A percentile compares a stretch with the other conserved stretches of the same genome.
Conservation (phyloP, 2,329 filamentous ascomycete species). For the Exophiala viscosa region DNA sequence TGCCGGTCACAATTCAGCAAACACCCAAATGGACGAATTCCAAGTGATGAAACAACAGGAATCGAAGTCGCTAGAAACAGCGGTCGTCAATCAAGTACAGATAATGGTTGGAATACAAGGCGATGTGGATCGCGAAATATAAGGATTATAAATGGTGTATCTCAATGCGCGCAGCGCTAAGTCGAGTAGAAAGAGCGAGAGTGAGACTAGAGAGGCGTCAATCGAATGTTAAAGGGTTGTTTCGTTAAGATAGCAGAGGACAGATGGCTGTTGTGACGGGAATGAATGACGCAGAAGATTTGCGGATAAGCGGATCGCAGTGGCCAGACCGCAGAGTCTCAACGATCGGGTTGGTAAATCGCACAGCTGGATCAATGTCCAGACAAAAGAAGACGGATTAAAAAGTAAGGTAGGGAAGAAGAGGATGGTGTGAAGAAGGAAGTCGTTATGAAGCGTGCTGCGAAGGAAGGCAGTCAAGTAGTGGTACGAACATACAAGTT, state of each 20-base stretch:
- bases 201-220: conserved; percentile 7
- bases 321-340: conserved; percentile 4
- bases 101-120: neutral
- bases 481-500: conserved; percentile 12
- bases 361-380: neutral
- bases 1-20: neutral
- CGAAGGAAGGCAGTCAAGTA: conserved; percentile 10
- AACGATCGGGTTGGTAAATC: conserved; percentile 6
- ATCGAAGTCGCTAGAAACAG: neutral
- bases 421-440: conserved; percentile 8
- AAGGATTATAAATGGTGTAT: conserved; percentile 14
- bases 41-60: neutral
- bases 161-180: conserved; percentile 23
- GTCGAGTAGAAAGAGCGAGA: conserved; percentile 8
- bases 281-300: conserved; percentile 25
- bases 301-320: conserved; percentile 13
- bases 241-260: conserved; percentile 11
- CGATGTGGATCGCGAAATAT: conserved; percentile 13
- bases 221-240: neutral
- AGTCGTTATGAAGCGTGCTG: conserved; percentile 7
- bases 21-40: neutral
- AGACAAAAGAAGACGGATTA: neutral
- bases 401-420: conserved; percentile 16
- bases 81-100: neutral
- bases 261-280: conserved; percentile 11